A percentile compares a stretch with the other conserved stretches of the same genome.
These are phyloP conservation scores for Cercospora citrullina DNA, from an alignment of 2,329 filamentous ascomycete genomes.

Conservation along the genomic window DNA sequence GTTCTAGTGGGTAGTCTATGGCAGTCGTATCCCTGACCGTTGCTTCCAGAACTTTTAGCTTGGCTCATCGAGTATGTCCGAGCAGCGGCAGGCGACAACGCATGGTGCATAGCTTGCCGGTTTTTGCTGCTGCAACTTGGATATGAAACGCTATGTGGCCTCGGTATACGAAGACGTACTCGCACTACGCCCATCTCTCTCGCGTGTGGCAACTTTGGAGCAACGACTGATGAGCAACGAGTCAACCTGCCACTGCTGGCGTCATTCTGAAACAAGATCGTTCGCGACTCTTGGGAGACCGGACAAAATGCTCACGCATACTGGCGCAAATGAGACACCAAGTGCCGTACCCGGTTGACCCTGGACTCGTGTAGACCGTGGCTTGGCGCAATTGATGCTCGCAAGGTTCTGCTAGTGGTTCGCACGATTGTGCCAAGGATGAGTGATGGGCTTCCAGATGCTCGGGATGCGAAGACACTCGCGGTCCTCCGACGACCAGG, in stretches of 20 bases:
- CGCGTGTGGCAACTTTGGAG: background rate
- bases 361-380: background rate
- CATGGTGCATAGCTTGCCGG: background rate
- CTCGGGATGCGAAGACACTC: background rate
- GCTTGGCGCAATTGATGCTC: background rate
- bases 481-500: background rate
- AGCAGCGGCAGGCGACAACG: background rate
- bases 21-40: background rate
- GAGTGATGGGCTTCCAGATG: background rate
- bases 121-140: background rate
- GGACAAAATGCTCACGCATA: background rate
- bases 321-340: background rate
- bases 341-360: background rate
- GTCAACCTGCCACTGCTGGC: background rate
- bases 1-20: background rate
- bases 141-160: background rate
- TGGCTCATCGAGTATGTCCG: background rate
- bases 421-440: background rate
- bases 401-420: slow-evolving; percentile 1
- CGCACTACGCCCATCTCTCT: background rate
- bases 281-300: background rate
- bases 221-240: background rate
- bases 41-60: background rate
- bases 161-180: background rate
- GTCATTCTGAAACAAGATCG: background rate